Percentiles rank a stretch among this genome's conserved stretches.
phyloP scores from a whole-genome alignment of 148 eudicot genomes.

The Silene latifolia region DNA sequence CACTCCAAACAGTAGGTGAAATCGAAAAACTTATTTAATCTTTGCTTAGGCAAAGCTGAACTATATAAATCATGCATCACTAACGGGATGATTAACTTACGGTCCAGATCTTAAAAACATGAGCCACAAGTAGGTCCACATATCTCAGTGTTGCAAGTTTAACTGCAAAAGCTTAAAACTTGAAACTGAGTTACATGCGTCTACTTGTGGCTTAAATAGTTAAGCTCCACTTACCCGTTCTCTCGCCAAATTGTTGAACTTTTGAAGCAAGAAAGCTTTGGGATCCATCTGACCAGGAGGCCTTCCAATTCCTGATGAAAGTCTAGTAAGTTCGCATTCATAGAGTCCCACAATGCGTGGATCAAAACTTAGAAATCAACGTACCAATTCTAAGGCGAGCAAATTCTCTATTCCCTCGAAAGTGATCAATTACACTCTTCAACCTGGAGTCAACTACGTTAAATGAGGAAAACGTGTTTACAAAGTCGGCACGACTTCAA shows the following conservation, averaged over 20 bases:
- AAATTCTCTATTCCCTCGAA: conserved; percentile 70
- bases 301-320: conserved; percentile 73
- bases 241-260: conserved; percentile 70
- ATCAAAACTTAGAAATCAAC: conserved; percentile 23
- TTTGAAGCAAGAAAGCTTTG: conserved; percentile 91
- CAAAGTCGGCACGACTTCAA: not conserved
- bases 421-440: conserved; percentile 80
- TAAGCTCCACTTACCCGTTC: conserved; percentile 47
- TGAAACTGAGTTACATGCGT: not conserved
- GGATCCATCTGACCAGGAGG: conserved; percentile 99
- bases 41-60: no score
- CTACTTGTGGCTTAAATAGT: not conserved
- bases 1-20: no score
- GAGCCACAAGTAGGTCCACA: not conserved
- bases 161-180: not conserved
- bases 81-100: not conserved
- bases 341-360: not conserved
- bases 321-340: conserved; percentile 11
- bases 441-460: conserved; percentile 37
- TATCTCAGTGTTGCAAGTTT: not conserved
- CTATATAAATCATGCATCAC: no score
- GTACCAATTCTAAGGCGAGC: conserved; percentile 87
- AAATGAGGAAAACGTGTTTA: conserved; percentile 1
- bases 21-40: no score
- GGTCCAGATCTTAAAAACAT: not conserved